Evolutionary conservation across 768 basidiomycete genomes (phyloP).

Genomic region (Boletellus sp.): DNA sequence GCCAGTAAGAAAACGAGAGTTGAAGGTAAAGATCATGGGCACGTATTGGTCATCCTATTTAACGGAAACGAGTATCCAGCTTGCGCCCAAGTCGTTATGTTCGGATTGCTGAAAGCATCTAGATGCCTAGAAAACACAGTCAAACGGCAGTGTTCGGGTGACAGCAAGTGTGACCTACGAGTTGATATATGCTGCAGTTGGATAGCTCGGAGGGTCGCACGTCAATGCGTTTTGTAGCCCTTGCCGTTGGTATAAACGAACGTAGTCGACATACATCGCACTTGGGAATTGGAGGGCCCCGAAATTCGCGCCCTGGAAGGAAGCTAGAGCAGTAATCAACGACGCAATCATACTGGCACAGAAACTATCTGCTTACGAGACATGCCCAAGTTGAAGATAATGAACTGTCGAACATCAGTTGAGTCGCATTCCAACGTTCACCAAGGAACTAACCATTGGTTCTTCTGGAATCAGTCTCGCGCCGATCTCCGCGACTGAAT

Average conservation of each 20-base stretch:
- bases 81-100: constrained; percentile 80
- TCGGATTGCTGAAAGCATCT: constrained; percentile 72
- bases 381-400: constrained; percentile 85
- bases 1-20: constrained; percentile 6
- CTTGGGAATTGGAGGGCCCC: constrained; percentile 72
- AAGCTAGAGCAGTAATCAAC: constrained; percentile 33
- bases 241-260: constrained; percentile 80
- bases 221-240: constrained; percentile 66
- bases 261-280: constrained; percentile 83
- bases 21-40: constrained; percentile 14
- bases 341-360: not conserved
- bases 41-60: constrained; percentile 41
- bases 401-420: constrained; percentile 46
- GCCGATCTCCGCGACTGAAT: constrained; percentile 53
- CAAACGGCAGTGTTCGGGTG: constrained; percentile 1
- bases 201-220: constrained; percentile 75
- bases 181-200: constrained; percentile 78
- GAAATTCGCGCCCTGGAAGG: constrained; percentile 74
- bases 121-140: constrained; percentile 26
- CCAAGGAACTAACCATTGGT: constrained; percentile 69
- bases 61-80: constrained; percentile 75
- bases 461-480: constrained; percentile 79
- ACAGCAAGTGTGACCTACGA: constrained; percentile 37
- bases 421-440: not conserved
- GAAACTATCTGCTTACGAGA: constrained; percentile 41